These are phyloP conservation scores for Tephrocybe sp. DNA, from an alignment of 768 basidiomycete genomes.

Conservation along the genomic window DNA sequence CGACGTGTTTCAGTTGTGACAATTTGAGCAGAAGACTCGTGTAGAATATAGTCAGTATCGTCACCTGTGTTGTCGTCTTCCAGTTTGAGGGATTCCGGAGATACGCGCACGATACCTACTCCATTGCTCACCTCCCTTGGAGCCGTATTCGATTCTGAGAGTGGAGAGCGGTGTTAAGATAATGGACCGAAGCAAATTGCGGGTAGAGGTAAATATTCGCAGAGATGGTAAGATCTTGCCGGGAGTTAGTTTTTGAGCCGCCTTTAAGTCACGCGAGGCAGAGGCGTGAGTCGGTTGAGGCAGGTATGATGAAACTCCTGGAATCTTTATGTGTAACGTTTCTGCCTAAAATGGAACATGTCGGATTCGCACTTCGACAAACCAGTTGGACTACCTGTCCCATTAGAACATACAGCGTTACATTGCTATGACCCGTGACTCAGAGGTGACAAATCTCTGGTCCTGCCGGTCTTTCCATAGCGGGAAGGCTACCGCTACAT, in stretches of 20 bases:
- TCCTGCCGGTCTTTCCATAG: too few relatives aligned
- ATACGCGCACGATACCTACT: not conserved
- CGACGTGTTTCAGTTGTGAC: not conserved
- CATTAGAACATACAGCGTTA: too few relatives aligned
- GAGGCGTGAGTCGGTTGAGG: not conserved
- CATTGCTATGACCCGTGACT: too few relatives aligned
- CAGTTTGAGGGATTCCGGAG: constrained; percentile 4
- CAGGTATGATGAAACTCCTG: not conserved
- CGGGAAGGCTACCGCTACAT: too few relatives aligned
- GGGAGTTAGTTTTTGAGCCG: not conserved
- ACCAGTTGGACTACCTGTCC: too few relatives aligned
- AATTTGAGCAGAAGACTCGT: not conserved
- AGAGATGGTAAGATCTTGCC: not conserved
- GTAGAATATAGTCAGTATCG: not conserved
- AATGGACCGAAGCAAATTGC: not conserved
- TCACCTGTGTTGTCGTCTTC: not conserved
- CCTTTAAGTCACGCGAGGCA: not conserved
- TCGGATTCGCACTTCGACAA: too few relatives aligned
- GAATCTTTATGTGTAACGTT: not conserved
- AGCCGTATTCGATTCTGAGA: not conserved
- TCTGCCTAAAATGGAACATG: too few relatives aligned
- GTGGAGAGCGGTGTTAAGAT: not conserved
- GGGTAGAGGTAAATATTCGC: not conserved
- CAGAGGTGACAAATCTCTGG: too few relatives aligned
- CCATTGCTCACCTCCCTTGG: not conserved